Conservation (phyloP, 139 green algal genomes). For the Asterochloris erici region DNA sequence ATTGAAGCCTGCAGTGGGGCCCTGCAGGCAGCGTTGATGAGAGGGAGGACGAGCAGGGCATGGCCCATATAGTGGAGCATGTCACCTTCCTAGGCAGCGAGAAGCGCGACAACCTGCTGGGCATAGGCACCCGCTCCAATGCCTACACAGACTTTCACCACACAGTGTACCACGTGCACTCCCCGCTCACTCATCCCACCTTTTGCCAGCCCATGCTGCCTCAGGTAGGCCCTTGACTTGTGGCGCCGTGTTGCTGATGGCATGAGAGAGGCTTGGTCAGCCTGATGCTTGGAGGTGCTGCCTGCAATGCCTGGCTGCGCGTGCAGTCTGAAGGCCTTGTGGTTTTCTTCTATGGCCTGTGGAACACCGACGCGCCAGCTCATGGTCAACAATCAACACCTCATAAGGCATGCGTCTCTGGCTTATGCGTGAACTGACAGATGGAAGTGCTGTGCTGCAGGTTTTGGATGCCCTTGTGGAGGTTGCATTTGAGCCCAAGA, state of each 20-base stretch:
- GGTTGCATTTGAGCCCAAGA: slow-evolving; percentile 89
- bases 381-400: too few species aligned
- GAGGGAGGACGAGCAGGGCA: slow-evolving; percentile 74
- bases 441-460: slow-evolving; percentile 31
- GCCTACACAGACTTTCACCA: slow-evolving; percentile 99
- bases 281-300: too few species aligned
- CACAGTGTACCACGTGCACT: slow-evolving; percentile 99
- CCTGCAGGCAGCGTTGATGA: slow-evolving; percentile 71
- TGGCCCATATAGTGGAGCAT: slow-evolving; percentile 98
- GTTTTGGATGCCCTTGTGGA: slow-evolving; percentile 91
- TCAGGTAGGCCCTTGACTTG: slow-evolving; percentile 43
- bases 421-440: neutral
- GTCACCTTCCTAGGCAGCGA: slow-evolving; percentile 96
- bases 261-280: too few species aligned
- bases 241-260: too few species aligned
- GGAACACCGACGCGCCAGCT: too few species aligned
- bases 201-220: slow-evolving; percentile 77
- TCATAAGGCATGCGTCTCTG: too few species aligned
- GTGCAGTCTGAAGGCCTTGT: too few species aligned
- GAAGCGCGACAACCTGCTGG: slow-evolving; percentile 87
- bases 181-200: slow-evolving; percentile 71
- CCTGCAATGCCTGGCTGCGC: too few species aligned
- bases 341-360: too few species aligned
- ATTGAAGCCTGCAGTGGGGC: too few species aligned
- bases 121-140: slow-evolving; percentile 89